Evolutionary conservation across 352 stramenopile species (phyloP).

Genomic region (Phytopythium vexans): DNA sequence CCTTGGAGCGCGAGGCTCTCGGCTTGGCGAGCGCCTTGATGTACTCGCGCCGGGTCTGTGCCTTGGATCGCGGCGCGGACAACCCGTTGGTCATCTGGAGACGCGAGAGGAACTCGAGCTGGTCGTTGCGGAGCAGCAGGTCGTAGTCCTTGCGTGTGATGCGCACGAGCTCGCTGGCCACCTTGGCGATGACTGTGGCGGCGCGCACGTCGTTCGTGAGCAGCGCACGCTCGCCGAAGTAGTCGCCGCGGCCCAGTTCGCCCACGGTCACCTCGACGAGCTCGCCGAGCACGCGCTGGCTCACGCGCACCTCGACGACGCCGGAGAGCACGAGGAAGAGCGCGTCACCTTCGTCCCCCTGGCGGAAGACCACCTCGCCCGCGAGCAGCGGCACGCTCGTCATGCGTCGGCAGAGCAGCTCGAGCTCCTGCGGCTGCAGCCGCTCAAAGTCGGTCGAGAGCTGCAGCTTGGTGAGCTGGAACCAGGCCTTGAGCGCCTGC

Average conservation of each 20-base stretch:
- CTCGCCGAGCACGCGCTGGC: slow-evolving; percentile 55
- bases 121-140: slow-evolving; percentile 69
- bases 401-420: slow-evolving; percentile 63
- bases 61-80: slow-evolving; percentile 10
- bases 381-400: slow-evolving; percentile 38
- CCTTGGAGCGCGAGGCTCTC: slow-evolving; percentile 36
- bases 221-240: slow-evolving; percentile 70
- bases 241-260: slow-evolving; percentile 62
- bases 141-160: slow-evolving; percentile 74
- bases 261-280: slow-evolving; percentile 67
- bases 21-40: slow-evolving; percentile 55
- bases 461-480: slow-evolving; percentile 75
- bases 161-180: slow-evolving; percentile 45
- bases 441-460: slow-evolving; percentile 69
- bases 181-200: slow-evolving; percentile 59
- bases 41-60: slow-evolving; percentile 48
- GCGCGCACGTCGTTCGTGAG: slow-evolving; percentile 56
- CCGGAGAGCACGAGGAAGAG: slow-evolving; percentile 71
- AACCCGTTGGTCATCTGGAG: slow-evolving; percentile 52
- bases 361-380: slow-evolving; percentile 58
- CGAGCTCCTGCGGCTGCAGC: slow-evolving; percentile 52
- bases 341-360: slow-evolving; percentile 68
- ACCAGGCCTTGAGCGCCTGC: slow-evolving; percentile 64
- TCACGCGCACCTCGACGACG: slow-evolving; percentile 59
- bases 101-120: slow-evolving; percentile 61